Base-by-base conservation (phyloP, 306 rosid genomes). In the Cicer pinnatifidum region DNA sequence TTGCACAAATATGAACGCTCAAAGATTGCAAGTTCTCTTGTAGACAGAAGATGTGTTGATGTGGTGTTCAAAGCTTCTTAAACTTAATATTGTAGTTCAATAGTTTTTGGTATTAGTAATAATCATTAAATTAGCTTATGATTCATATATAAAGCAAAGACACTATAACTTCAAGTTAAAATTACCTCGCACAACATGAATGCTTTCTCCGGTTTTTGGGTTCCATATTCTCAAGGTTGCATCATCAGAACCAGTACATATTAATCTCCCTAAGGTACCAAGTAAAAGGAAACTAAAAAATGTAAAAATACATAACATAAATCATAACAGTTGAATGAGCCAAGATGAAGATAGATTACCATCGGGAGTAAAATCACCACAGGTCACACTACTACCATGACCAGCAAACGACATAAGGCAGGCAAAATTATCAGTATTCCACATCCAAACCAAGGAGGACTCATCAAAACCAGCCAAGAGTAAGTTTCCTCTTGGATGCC, bases 291-390 rank as follows among this genome's bases (percentile, higher is more conserved):
- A 73, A 60, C 5, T 8, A 28, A 20, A 51, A 59, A 28, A 37
- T 47, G 66, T 37, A 6, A 54, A 53, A 43, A 11, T 35, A 56
- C 9, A 60, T 6, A 51, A 56, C 38, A 41, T 19, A 37, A 73
- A 78, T 23, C 65, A 47, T 38, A 52, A 60, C 15, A 45, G 16
- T 19, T n/a, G 56, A 71, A 62, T 58, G 35, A 53, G 69, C 58
- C 54, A 38, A 72, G 78, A 60, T 41, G 66, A 82, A 81, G 79
- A 80, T 77, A 37, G 70, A 53, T 52, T 1, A 91, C 97, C 99
- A 90, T 94, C 95, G 8, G 93, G 99, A 66, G 99, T 94, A 83
- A 94, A 94, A 77, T 91, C 95, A 68, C 99, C 97, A 61, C 97
- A 94, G 19, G 89, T 88, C 73, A 94, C 99, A 35, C 82, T 86